Evolutionary conservation across 2,329 filamentous ascomycete genomes (phyloP).

Genomic region (Venturia carpophila): DNA sequence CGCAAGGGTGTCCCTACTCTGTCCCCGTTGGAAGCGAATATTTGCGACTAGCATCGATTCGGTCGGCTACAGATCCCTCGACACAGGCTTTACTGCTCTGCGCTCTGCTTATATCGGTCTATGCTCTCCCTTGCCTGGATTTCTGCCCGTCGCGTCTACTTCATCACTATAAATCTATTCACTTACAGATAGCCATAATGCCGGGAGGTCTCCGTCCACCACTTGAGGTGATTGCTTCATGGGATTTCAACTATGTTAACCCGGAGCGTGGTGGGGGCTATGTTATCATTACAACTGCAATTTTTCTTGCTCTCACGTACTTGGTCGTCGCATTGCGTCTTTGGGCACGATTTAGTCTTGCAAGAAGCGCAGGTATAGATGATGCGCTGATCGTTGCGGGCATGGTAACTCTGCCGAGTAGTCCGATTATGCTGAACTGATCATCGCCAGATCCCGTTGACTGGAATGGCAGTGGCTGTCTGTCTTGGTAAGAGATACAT

Average conservation of each 20-base stretch:
- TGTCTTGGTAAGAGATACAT: slow-evolving; percentile 21
- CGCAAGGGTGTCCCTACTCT: background rate
- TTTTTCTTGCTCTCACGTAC: slow-evolving; percentile 20
- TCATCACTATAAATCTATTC: background rate
- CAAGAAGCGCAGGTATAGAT: slow-evolving; percentile 21
- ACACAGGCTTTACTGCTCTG: background rate
- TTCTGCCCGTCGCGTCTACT: background rate
- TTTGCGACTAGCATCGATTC: background rate
- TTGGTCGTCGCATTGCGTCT: slow-evolving; percentile 21
- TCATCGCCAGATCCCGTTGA: slow-evolving; percentile 19
- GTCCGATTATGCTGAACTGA: background rate
- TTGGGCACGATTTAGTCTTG: slow-evolving; percentile 21
- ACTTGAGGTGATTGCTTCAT: background rate
- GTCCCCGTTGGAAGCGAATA: background rate
- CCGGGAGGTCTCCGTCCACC: background rate
- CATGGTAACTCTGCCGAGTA: slow-evolving; percentile 23
- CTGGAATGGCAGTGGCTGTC: slow-evolving; percentile 19
- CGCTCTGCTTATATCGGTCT: background rate
- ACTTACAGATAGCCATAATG: background rate
- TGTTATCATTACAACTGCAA: slow-evolving; percentile 10
- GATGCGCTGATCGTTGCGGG: slow-evolving; percentile 22
- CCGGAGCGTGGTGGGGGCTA: slow-evolving; percentile 1
- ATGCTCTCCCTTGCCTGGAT: background rate
- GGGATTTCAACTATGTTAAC: background rate
- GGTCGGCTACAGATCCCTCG: background rate